These are phyloP conservation scores for Pythium sp. DNA, from an alignment of 352 stramenopile genomes.

Conservation along the genomic window DNA sequence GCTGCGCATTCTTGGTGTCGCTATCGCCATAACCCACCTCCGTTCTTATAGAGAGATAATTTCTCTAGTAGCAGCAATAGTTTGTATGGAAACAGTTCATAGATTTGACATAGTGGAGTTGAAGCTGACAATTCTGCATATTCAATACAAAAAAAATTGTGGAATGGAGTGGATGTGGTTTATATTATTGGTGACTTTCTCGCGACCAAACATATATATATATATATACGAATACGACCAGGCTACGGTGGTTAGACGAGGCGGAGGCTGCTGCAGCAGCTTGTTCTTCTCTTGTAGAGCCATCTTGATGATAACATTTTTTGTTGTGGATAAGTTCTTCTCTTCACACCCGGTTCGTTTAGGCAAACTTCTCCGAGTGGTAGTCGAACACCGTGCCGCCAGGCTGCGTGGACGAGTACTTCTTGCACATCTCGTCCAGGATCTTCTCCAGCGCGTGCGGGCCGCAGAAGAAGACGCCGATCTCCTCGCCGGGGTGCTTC, in stretches of 20 bases:
- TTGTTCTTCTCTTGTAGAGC: constrained; percentile 6
- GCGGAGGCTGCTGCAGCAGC: constrained; percentile 1
- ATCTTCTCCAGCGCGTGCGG: constrained; percentile 77
- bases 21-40: no score
- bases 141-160: background rate
- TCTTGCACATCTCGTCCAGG: constrained; percentile 62
- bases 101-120: background rate
- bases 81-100: background rate
- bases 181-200: constrained; percentile 8
- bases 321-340: background rate
- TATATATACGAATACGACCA: constrained; percentile 10
- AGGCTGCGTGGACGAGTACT: constrained; percentile 51
- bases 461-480: constrained; percentile 88
- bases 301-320: constrained; percentile 2
- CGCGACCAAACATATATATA: constrained; percentile 9
- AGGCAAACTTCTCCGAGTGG: constrained; percentile 84
- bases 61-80: background rate
- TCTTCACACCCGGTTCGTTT: constrained; percentile 11
- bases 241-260: constrained; percentile 12
- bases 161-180: background rate
- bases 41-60: no score
- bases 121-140: background rate
- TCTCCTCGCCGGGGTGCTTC: constrained; percentile 60
- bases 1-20: background rate
- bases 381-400: constrained; percentile 77